Evolutionary conservation across 1,284 basidiomycete genomes (phyloP), one percentile per base, ranked within the genome.

Genomic region (Athelia psychrophila): DNA sequence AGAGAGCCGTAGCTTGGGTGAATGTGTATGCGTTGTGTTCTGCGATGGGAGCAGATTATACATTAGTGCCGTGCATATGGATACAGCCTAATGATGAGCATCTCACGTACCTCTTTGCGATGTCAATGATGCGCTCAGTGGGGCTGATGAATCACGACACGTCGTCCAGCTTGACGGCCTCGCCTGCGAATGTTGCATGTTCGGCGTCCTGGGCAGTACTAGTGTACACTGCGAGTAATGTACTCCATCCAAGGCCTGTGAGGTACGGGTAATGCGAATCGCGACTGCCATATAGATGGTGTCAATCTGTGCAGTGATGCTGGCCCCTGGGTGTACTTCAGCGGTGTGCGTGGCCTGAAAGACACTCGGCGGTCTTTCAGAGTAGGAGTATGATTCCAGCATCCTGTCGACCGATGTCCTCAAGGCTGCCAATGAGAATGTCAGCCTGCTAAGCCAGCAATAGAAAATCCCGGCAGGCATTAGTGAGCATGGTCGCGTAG

Each of bases 1-100:
- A 88, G 71, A 60, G 88, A 88, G 6, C 86, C 78, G 53, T 87
- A 88, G 10, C 85, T 84, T 0, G 84, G 84, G 46, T 84, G 83
- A 2, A 88, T 13, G 13, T 30, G 27, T 5, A 13, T 30, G 27
- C 27, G 5, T 30, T 30, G 27, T 6, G 27, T 30, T 13, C 27
- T 30, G 27, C 13, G 27, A n/a, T n/a, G n/a, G n/a, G n/a, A 30
- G 5, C 72, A 55, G 83, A 76, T 3, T 82, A 86, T 23, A 72
- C 79, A 50, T 52, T 60, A 60, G n/a, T n/a, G n/a, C n/a, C n/a
- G n/a, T n/a, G n/a, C n/a, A n/a, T n/a, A n/a, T n/a, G n/a, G n/a
- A n/a, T n/a, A n/a, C n/a, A n/a, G n/a, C n/a, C 70, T 68, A 3
- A 68, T 64, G 50, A 67, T 69, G 57, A 78, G 79, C 30, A 80